Conservation (phyloP, 2,329 filamentous ascomycete species). For the Trichoderma guizhouense region DNA sequence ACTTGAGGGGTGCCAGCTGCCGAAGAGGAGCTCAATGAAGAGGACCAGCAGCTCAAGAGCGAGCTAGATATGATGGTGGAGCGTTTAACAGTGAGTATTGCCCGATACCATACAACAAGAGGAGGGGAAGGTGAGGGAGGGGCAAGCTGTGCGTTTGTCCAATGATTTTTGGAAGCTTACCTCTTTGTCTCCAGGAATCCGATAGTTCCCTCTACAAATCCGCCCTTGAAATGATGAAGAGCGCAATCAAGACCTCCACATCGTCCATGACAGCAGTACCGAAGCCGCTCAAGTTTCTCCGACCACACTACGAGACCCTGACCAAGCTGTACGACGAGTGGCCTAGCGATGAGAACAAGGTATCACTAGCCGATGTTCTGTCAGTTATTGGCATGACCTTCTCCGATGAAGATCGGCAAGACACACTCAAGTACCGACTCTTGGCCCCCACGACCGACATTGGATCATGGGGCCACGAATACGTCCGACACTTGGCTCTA, state of each 20-base stretch:
- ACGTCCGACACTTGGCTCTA: constrained; percentile 89
- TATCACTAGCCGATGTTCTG: constrained; percentile 85
- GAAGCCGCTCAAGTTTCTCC: constrained; percentile 95
- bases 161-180: neutral
- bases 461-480: constrained; percentile 97
- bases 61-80: constrained; percentile 98
- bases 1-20: constrained; percentile 29
- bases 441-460: constrained; percentile 89
- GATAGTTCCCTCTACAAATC: constrained; percentile 86
- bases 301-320: constrained; percentile 91
- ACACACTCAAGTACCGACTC: constrained; percentile 93
- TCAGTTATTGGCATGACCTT: constrained; percentile 99
- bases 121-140: neutral
- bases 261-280: constrained; percentile 99
- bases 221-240: constrained; percentile 93
- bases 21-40: constrained; percentile 89
- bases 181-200: constrained; percentile 61
- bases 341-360: constrained; percentile 81
- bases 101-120: neutral
- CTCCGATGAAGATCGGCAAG: constrained; percentile 91
- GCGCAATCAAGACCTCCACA: constrained; percentile 97
- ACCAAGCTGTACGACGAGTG: constrained; percentile 87
- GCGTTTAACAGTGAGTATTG: constrained; percentile 69
- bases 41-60: constrained; percentile 96
- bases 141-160: neutral